Conservation (phyloP, 768 basidiomycete species). For the Omphalotus guepiniiformis region DNA sequence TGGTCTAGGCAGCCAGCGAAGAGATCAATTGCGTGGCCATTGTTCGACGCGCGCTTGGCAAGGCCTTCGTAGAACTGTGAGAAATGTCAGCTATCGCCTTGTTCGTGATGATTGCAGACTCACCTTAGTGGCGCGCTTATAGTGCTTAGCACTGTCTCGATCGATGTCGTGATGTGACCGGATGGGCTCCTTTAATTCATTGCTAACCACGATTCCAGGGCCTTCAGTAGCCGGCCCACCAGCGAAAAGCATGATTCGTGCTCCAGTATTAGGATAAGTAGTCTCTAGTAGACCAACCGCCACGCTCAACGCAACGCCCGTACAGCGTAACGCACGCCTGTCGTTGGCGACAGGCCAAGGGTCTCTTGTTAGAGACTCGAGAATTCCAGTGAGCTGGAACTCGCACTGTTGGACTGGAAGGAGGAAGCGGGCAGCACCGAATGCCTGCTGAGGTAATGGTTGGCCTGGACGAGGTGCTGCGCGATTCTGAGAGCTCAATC, state of each 20-base stretch:
- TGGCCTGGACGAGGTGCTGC: constrained; percentile 86
- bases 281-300: constrained; percentile 92
- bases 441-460: constrained; percentile 72
- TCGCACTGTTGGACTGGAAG: constrained; percentile 91
- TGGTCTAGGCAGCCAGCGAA: constrained; percentile 98
- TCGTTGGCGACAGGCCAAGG: constrained; percentile 98
- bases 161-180: constrained; percentile 99
- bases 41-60: constrained; percentile 88
- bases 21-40: constrained; percentile 92
- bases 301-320: constrained; percentile 91
- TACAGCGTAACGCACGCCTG: constrained; percentile 89
- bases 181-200: constrained; percentile 95
- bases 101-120: constrained; percentile 8
- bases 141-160: constrained; percentile 93
- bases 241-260: constrained; percentile 92
- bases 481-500: constrained; percentile 71
- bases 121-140: constrained; percentile 94
- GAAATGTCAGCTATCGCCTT: constrained; percentile 4
- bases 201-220: constrained; percentile 93
- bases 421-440: constrained; percentile 87
- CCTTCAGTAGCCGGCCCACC: constrained; percentile 97
- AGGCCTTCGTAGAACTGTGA: constrained; percentile 91
- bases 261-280: constrained; percentile 94
- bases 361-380: constrained; percentile 84
- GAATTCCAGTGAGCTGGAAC: constrained; percentile 90